Conservation (phyloP, 202 grass and related monocot species). For the Carex arenaria region DNA sequence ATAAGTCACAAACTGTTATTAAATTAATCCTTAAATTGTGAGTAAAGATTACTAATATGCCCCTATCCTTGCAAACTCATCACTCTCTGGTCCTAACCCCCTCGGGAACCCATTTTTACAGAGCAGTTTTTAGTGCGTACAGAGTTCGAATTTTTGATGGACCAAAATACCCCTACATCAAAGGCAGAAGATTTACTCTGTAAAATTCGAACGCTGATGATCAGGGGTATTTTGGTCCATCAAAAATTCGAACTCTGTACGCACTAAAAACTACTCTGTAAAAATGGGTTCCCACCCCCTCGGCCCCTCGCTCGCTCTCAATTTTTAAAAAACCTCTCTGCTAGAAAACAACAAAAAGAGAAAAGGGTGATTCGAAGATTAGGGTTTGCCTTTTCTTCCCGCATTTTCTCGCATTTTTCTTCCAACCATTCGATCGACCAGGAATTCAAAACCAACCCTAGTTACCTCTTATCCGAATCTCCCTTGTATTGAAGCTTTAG, state of each 20-base stretch:
- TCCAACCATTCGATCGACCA: background rate
- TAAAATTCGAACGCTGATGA: too few relatives aligned
- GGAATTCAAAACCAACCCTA: constrained; percentile 24
- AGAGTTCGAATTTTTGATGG: too few relatives aligned
- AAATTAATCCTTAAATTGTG: constrained; percentile 1
- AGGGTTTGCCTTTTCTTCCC: constrained; percentile 34
- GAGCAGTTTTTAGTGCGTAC: too few relatives aligned
- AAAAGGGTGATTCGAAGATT: constrained; percentile 23
- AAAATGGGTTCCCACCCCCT: too few relatives aligned
- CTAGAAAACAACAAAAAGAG: constrained; percentile 45
- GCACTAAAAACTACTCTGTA: too few relatives aligned
- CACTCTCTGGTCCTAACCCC: background rate
- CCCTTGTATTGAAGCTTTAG: background rate
- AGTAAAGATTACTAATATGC: background rate
- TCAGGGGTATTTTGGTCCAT: too few relatives aligned
- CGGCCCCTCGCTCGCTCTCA: background rate
- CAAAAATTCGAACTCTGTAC: too few relatives aligned
- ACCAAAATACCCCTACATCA: too few relatives aligned
- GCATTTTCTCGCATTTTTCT: constrained; percentile 4
- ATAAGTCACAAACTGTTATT: constrained; percentile 12
- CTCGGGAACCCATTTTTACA: too few relatives aligned
- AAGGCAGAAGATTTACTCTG: too few relatives aligned
- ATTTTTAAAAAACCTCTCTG: constrained; percentile 32
- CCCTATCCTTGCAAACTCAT: background rate
- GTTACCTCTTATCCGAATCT: background rate